Base-by-base conservation (phyloP, 345 rosid genomes). In the Eucalyptus victrix region DNA sequence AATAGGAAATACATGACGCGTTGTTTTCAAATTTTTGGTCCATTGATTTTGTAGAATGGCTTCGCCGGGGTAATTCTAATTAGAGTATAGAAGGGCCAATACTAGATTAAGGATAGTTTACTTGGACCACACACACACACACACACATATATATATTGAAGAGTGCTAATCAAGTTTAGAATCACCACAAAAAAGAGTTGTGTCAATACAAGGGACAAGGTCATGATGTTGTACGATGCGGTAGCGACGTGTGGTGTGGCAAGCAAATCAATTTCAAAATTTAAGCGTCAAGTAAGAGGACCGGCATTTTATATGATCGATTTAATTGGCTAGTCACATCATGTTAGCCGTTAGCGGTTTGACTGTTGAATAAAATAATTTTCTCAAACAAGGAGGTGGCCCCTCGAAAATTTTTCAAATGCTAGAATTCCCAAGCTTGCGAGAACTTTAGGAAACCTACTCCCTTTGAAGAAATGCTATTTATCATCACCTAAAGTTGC, bases 201-300 rank as follows among this genome's bases (percentile, higher is more conserved):
- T 67, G 3, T 12, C 0, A 47, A 2, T 32, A 3, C 9, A n/a
- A 15, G 40, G 19, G 76, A 7, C 21, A 15, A n/a, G 37, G 76
- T 2, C 6, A n/a, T 11, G 40, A 7, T 6, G 11, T 4, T 12
- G 15, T 17, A 30, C 0, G 3, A 6, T 0, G 6, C 6, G 1
- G 11, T n/a, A 4, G 21, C 5, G 76, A n/a, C 2, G 0, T 67
- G 23, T 67, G 11, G 6, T 0, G 11, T 1, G 0, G 8, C 12
- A 16, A 65, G 80, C 6, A 17, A 32, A 8, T 14, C 23, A n/a
- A n/a, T 67, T 7, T 4, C 80, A n/a, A 67, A 30, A 32, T 67
- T 15, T 17, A 67, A 7, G 45, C 9, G 1, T 7, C 45, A 44
- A 7, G 9, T 42, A 42, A 42, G 44, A 42, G 44, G 44, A 42